phyloP scores from a whole-genome alignment of 257 asterid genomes.

The Solanum lycopersicoides region DNA sequence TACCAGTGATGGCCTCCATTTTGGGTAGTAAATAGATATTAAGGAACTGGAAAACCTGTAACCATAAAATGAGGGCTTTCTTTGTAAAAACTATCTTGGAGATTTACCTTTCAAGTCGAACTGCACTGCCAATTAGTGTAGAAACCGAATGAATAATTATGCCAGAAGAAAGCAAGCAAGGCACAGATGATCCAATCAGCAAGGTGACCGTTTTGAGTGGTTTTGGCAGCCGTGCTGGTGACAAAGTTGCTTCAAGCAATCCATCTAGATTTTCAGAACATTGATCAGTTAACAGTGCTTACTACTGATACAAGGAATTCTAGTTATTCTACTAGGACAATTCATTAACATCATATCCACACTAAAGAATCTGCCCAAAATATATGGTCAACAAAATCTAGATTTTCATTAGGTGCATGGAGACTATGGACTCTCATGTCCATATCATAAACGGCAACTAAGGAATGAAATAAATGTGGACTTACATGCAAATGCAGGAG shows the following conservation, averaged over 20 bases:
- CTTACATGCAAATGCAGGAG: slow-evolving; percentile 99
- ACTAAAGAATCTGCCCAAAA: not conserved
- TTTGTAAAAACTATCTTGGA: not conserved
- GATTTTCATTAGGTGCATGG: not conserved
- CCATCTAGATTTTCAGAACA: slow-evolving; percentile 61
- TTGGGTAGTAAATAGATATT: not conserved
- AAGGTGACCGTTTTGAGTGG: slow-evolving; percentile 81
- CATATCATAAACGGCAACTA: not conserved
- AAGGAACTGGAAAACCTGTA: not conserved
- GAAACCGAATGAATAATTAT: slow-evolving; percentile 49
- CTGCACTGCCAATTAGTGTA: slow-evolving; percentile 55
- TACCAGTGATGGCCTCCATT: not conserved
- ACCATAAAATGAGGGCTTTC: not conserved
- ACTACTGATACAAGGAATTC: not conserved
- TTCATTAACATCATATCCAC: not conserved
- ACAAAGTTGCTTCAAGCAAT: slow-evolving; percentile 90
- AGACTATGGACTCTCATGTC: not conserved
- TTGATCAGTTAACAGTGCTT: slow-evolving; percentile 11
- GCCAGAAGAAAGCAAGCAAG: slow-evolving; percentile 75
- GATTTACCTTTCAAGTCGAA: slow-evolving; percentile 66
- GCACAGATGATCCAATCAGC: slow-evolving; percentile 59
- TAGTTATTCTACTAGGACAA: not conserved
- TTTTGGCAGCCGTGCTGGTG: slow-evolving; percentile 78
- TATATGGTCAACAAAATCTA: not conserved
- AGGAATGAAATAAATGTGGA: slow-evolving; percentile 5